phyloP scores from a whole-genome alignment of 2,329 filamentous ascomycete genomes.

The Mollisiaceae sp. region DNA sequence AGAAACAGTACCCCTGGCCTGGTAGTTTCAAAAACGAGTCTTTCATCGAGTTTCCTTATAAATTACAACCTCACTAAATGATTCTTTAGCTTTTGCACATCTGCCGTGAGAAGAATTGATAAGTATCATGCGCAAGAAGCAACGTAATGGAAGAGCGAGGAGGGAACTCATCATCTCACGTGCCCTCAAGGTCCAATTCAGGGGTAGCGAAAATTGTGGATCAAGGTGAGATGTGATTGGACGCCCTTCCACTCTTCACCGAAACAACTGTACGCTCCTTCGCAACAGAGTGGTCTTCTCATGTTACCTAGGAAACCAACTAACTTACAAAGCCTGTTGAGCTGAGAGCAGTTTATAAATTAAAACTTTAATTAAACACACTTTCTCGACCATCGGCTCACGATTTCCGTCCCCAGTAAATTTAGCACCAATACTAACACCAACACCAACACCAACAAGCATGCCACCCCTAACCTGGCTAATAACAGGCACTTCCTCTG shows the following conservation, averaged over 20 bases:
- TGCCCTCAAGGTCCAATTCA: neutral
- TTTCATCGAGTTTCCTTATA: too few relatives aligned
- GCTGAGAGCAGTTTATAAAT: too few relatives aligned
- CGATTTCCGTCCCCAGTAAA: neutral
- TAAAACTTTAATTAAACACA: neutral
- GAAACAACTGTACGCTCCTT: neutral
- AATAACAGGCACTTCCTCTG: conserved; percentile 14
- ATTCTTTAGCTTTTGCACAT: too few relatives aligned
- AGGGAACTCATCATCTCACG: neutral
- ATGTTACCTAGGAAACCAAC: neutral
- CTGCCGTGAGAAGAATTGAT: too few relatives aligned
- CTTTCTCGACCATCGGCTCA: neutral
- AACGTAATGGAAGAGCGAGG: neutral
- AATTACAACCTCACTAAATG: too few relatives aligned
- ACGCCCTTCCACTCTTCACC: neutral
- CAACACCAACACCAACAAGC: too few relatives aligned
- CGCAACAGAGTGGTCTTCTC: neutral
- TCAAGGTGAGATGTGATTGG: neutral
- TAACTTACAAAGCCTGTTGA: conserved; percentile 6
- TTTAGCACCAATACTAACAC: too few relatives aligned
- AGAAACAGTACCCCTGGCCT: too few relatives aligned
- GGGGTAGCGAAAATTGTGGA: conserved; percentile 1
- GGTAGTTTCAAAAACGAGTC: too few relatives aligned
- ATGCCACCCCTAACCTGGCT: conserved; percentile 16
- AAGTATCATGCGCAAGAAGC: neutral